Conservation (phyloP, 1,139 yeast species). For the Hyphopichia fennica region DNA sequence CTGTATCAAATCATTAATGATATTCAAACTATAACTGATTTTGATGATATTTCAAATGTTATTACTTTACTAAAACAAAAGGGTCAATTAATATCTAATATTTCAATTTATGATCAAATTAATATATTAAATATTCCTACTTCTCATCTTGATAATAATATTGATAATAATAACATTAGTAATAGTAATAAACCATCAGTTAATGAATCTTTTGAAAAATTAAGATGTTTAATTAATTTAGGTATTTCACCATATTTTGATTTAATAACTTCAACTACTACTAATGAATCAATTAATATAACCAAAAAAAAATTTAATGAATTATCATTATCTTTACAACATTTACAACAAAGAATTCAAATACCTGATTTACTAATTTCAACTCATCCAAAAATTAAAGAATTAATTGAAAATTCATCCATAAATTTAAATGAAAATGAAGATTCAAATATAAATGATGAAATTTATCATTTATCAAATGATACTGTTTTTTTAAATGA, state of each 20-base stretch:
- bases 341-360: constrained; percentile 66
- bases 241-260: constrained; percentile 45
- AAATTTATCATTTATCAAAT: constrained; percentile 25
- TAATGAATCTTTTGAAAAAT: constrained; percentile 47
- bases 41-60: background rate
- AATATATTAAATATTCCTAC: constrained; percentile 37
- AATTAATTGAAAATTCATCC: constrained; percentile 15
- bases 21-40: constrained; percentile 4
- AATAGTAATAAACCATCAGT: constrained; percentile 4
- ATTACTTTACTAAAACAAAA: constrained; percentile 41
- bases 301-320: constrained; percentile 71
- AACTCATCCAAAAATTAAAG: constrained; percentile 54
- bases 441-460: constrained; percentile 15
- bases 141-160: constrained; percentile 7
- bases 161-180: background rate
- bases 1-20: constrained; percentile 1
- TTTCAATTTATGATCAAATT: constrained; percentile 40
- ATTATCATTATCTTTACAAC: constrained; percentile 64
- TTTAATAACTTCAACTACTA: constrained; percentile 7
- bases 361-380: constrained; percentile 61
- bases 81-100: constrained; percentile 25
- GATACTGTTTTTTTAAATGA: constrained; percentile 64
- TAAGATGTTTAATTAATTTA: constrained; percentile 57
- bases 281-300: constrained; percentile 29
- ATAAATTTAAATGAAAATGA: constrained; percentile 15